Evolutionary conservation across 176 grass and related monocot species (phyloP).

Genomic region (Phoenix dactylifera): DNA sequence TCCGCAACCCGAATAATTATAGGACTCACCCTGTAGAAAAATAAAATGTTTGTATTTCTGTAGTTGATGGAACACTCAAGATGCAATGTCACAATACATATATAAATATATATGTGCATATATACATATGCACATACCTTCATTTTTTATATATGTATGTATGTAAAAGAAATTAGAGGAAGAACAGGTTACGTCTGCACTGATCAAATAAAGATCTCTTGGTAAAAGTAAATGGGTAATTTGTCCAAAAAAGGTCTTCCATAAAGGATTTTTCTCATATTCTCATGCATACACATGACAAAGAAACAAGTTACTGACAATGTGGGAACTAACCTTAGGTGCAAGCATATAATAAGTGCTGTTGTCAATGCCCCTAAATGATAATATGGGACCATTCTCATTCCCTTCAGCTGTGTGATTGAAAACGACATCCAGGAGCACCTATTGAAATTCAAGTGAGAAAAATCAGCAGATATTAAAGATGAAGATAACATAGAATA

Average conservation of each 20-base stretch:
- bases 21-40: constrained; percentile 80
- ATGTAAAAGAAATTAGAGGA: no score
- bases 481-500: background rate
- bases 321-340: constrained; percentile 48
- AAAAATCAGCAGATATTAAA: background rate
- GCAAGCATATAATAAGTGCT: constrained; percentile 98
- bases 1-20: constrained; percentile 94
- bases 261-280: no score
- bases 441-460: constrained; percentile 25
- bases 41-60: constrained; percentile 7
- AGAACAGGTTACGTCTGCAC: no score
- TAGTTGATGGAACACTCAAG: constrained; percentile 3
- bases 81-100: no score
- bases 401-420: constrained; percentile 99
- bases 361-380: constrained; percentile 94
- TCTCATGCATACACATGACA: constrained; percentile 9
- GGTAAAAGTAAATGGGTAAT: no score
- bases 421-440: constrained; percentile 95
- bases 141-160: no score
- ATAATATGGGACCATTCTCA: constrained; percentile 87
- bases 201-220: no score
- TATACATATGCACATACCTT: no score
- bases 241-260: no score
- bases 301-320: background rate
- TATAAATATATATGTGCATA: no score